These are phyloP conservation scores for Croton setiger DNA, from an alignment of 441 rosid genomes.

Conservation along the genomic window DNA sequence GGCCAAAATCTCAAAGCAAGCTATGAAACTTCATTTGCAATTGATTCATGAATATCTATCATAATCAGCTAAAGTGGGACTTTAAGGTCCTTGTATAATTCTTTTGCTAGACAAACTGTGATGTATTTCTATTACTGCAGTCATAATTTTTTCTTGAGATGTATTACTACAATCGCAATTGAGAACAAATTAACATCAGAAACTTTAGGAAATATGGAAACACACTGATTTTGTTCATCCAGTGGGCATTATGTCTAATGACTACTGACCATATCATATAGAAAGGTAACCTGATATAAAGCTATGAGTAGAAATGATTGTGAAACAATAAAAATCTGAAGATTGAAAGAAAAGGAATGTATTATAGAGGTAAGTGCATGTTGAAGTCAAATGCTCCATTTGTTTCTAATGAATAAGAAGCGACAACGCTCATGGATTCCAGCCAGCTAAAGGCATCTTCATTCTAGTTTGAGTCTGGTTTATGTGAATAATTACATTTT, in stretches of 20 bases:
- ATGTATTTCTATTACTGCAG: neutral
- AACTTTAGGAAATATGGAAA: neutral
- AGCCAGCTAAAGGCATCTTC: neutral
- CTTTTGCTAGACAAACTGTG: neutral
- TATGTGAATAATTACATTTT: no score
- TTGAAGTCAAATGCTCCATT: neutral
- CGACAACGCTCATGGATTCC: neutral
- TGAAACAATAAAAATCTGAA: neutral
- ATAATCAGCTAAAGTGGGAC: neutral
- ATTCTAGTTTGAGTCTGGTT: no score
- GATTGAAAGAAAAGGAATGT: neutral
- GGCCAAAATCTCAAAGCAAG: neutral
- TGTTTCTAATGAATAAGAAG: neutral
- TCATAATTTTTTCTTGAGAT: neutral
- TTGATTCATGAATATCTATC: neutral
- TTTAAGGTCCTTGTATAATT: conserved; percentile 3
- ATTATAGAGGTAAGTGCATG: neutral
- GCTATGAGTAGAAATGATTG: neutral
- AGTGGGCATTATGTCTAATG: neutral
- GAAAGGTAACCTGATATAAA: neutral
- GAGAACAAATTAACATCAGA: neutral
- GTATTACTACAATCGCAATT: neutral
- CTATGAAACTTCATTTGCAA: neutral
- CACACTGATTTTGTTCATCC: neutral
- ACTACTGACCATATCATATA: neutral